These are phyloP conservation scores for Lasiodiplodia hormozganensis DNA, from an alignment of 2,329 filamentous ascomycete species.

Conservation along the genomic window DNA sequence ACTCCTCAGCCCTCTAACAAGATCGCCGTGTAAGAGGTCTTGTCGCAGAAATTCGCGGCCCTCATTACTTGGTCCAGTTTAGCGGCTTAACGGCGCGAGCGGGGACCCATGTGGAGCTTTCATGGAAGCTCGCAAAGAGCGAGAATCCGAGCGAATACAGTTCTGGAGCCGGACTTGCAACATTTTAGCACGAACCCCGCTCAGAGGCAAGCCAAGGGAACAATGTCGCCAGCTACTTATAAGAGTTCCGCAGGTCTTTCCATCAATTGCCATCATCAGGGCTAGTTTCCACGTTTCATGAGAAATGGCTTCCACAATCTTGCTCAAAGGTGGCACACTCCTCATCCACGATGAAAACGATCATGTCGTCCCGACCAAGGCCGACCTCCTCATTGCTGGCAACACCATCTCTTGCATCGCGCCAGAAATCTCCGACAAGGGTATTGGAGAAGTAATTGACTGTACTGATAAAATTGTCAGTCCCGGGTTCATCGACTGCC, in stretches of 20 bases:
- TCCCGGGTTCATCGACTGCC: slow-evolving; percentile 65
- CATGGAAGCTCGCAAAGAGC: neutral
- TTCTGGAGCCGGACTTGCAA: neutral
- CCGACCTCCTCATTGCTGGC: slow-evolving; percentile 44
- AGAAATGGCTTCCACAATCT: slow-evolving; percentile 31
- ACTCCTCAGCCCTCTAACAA: neutral
- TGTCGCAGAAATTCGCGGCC: neutral
- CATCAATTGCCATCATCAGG: neutral
- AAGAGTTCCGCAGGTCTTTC: neutral
- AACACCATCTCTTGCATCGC: slow-evolving; percentile 45
- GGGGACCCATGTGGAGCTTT: neutral
- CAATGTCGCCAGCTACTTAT: too few species aligned
- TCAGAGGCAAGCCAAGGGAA: neutral
- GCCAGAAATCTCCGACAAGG: slow-evolving; percentile 36
- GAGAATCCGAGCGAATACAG: neutral
- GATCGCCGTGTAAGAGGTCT: neutral
- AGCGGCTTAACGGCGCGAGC: neutral
- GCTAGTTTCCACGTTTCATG: neutral
- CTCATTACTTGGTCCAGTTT: neutral
- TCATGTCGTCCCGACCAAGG: slow-evolving; percentile 40
- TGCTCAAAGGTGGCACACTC: slow-evolving; percentile 47
- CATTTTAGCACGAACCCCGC: too few species aligned
- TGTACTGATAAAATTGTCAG: slow-evolving; percentile 60
- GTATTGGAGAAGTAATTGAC: slow-evolving; percentile 53
- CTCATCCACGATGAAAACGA: slow-evolving; percentile 44